Conservation (phyloP, 495 filamentous ascomycete genomes). For the Trichoderma erinaceum region DNA sequence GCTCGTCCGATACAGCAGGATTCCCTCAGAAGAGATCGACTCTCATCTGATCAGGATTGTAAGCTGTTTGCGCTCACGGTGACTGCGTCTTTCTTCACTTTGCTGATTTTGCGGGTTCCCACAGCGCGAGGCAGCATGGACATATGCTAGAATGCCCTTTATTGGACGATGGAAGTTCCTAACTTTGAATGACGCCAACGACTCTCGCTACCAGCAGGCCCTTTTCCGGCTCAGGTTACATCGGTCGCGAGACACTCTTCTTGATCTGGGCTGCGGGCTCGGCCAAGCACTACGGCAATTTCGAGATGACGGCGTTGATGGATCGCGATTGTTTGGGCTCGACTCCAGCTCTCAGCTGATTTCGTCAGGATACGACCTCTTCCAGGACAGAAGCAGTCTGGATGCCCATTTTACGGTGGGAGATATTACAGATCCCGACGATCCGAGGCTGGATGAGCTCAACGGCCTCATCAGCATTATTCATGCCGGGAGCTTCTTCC, state of each 20-base stretch:
- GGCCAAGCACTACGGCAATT: conserved; percentile 44
- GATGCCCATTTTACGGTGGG: conserved; percentile 27
- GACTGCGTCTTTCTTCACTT: background rate
- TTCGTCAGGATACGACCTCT: conserved; percentile 37
- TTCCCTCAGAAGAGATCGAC: conserved; percentile 38
- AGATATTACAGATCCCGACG: conserved; percentile 27
- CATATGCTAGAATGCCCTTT: conserved; percentile 44
- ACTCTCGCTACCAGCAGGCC: conserved; percentile 31
- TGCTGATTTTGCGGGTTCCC: conserved; percentile 3
- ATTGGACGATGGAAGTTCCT: conserved; percentile 50
- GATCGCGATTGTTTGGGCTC: conserved; percentile 33
- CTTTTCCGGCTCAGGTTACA: conserved; percentile 36
- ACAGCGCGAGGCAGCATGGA: conserved; percentile 44
- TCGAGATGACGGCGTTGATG: conserved; percentile 36
- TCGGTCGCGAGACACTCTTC: conserved; percentile 26
- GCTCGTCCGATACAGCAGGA: conserved; percentile 43
- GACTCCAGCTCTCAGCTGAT: conserved; percentile 39
- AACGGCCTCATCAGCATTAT: conserved; percentile 33
- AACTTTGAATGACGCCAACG: conserved; percentile 33
- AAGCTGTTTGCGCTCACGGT: conserved; percentile 14
- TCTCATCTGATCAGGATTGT: conserved; percentile 45
- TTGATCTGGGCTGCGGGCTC: conserved; percentile 47
- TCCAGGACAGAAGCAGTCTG: conserved; percentile 28
- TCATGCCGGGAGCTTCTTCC: conserved; percentile 40
- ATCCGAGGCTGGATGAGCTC: conserved; percentile 21